phyloP scores from a whole-genome alignment of 345 rosid genomes.

The Euphorbia peplus region DNA sequence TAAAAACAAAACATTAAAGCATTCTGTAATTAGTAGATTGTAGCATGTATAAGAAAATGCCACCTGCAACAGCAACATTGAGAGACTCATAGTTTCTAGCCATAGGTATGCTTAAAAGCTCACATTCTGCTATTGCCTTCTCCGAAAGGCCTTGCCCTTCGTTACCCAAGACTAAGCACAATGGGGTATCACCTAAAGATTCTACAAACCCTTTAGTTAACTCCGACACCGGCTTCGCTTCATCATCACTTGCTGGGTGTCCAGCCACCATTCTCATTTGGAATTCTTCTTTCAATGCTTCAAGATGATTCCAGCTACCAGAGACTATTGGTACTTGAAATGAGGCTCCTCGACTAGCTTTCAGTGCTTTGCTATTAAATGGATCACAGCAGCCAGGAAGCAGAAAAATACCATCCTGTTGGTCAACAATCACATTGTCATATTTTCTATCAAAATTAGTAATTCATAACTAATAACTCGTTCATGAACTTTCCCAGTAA shows the following conservation, averaged over 20 bases:
- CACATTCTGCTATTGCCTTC: constrained; percentile 48
- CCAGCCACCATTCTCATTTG: constrained; percentile 81
- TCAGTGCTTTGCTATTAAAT: constrained; percentile 74
- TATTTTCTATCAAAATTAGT: background rate
- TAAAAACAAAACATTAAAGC: background rate
- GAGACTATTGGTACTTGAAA: constrained; percentile 80
- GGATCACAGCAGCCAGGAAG: constrained; percentile 99
- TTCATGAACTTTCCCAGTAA: background rate
- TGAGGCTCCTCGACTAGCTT: constrained; percentile 92
- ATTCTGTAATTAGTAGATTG: constrained; percentile 35
- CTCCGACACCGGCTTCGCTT: constrained; percentile 33
- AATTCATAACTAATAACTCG: background rate
- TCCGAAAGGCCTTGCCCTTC: constrained; percentile 84
- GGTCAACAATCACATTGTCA: background rate
- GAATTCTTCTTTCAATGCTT: constrained; percentile 45
- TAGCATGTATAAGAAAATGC: constrained; percentile 75
- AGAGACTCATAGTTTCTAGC: constrained; percentile 80
- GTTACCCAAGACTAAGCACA: constrained; percentile 80
- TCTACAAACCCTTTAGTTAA: constrained; percentile 49
- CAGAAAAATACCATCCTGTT: constrained; percentile 81
- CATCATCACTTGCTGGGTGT: constrained; percentile 54
- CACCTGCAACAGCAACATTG: constrained; percentile 94
- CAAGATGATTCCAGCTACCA: constrained; percentile 71
- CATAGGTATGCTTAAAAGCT: constrained; percentile 90
- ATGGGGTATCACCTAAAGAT: constrained; percentile 43